Evolutionary conservation across 1,284 basidiomycete genomes (phyloP), one percentile per base, ranked within the genome.

Genomic region (Leccinum pachyderme): DNA sequence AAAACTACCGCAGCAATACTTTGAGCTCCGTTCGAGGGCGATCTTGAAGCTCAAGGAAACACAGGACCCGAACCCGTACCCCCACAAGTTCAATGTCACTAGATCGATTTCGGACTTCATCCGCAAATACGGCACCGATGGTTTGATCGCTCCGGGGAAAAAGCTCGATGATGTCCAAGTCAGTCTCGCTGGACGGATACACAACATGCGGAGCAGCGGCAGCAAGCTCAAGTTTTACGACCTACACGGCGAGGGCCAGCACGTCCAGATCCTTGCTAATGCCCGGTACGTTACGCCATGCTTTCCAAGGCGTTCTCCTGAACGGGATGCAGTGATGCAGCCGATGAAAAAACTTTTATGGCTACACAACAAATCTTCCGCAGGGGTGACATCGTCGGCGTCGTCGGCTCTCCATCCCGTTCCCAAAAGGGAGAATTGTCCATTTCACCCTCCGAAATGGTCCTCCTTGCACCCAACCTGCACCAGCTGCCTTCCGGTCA

Each of bases 371-470:
- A 93, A 54, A 77, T 92, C 58, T 93, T 99, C 81, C 90, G 89
- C 62, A 91, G 96, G 50, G 96, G 96, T 47, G 96, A 99, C 73
- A 91, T 99, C 66, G 89, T 99, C 60, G 96, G 96, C 63, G 93
- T 98, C 52, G 83, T 82, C 53, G 97, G 97, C 59, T 79, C 81
- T 4, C 95, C 96, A 2, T 88, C 89, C 5, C 93, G 97, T 66
- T 97, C 95, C 64, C 92, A 97, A 80, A 93, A 91, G 79, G 95
- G 95, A 61, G 97, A 98, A 74, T 84, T 99, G 46, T 96, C 94
- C 53, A 92, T 99, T 73, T 82, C 89, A 9, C 91, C 94, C 4
- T 81, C 82, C 9, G 75, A 85, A 49, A 92, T 97, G 79, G 78
- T 86, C 62, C 90, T 99, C 48, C 93, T 99, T 60, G 87, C 96